Evolutionary conservation across 2,329 filamentous ascomycete genomes (phyloP).

Genomic region (Cladosporium sp.): DNA sequence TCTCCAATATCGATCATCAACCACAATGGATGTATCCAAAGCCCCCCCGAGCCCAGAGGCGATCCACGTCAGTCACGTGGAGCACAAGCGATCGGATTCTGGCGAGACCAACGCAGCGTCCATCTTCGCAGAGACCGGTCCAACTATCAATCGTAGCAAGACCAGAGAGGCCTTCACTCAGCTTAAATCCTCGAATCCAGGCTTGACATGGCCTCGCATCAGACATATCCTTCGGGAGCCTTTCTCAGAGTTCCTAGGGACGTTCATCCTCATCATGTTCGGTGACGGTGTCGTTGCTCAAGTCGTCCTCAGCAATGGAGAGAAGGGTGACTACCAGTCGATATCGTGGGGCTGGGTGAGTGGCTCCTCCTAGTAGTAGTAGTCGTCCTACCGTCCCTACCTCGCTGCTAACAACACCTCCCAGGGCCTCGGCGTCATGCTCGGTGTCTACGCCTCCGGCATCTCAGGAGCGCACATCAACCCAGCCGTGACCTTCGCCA

Average conservation of each 20-base stretch:
- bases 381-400: not conserved
- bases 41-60: slow-evolving; percentile 11
- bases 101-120: slow-evolving; percentile 16
- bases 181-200: slow-evolving; percentile 32
- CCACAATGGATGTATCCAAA: slow-evolving; percentile 13
- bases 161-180: slow-evolving; percentile 30
- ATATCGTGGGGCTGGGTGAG: slow-evolving; percentile 49
- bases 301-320: slow-evolving; percentile 58
- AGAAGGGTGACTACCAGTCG: slow-evolving; percentile 56
- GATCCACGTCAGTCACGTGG: slow-evolving; percentile 28
- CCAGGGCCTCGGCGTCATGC: slow-evolving; percentile 64
- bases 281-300: slow-evolving; percentile 70
- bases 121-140: slow-evolving; percentile 24
- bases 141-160: slow-evolving; percentile 33
- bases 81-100: slow-evolving; percentile 26
- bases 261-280: slow-evolving; percentile 68
- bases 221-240: slow-evolving; percentile 58
- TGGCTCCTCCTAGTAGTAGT: not conserved
- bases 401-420: slow-evolving; percentile 22
- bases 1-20: not conserved
- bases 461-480: slow-evolving; percentile 42
- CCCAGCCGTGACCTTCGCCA: slow-evolving; percentile 67
- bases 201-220: slow-evolving; percentile 56
- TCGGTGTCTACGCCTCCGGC: slow-evolving; percentile 53
- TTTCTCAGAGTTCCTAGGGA: slow-evolving; percentile 69